Conservation (phyloP, 176 grass and related monocot species). For the Olyra latifolia region DNA sequence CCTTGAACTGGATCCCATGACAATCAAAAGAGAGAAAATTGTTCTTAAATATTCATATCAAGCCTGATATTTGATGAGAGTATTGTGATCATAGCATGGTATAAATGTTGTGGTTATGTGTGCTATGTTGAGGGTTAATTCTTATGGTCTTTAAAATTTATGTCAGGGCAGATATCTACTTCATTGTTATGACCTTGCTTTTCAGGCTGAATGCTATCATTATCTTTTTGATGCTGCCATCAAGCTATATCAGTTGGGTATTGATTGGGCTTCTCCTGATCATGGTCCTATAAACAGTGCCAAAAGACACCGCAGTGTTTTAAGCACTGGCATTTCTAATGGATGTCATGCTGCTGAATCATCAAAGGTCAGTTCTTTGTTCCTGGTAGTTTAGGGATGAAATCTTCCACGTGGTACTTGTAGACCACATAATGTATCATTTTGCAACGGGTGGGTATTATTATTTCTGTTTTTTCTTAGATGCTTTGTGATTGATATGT, state of each 20-base stretch:
- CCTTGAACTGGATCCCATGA: not conserved
- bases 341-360: slow-evolving; percentile 42
- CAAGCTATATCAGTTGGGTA: slow-evolving; percentile 83
- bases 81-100: not conserved
- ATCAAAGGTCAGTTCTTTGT: slow-evolving; percentile 62
- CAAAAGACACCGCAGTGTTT: slow-evolving; percentile 40
- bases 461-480: not conserved
- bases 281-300: slow-evolving; percentile 61
- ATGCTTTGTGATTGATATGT: slow-evolving; percentile 18
- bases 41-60: not conserved
- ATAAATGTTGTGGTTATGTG: not conserved
- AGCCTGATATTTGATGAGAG: not conserved
- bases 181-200: slow-evolving; percentile 22
- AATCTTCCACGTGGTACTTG: not conserved
- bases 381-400: slow-evolving; percentile 10
- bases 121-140: not conserved
- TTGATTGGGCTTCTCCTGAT: slow-evolving; percentile 78
- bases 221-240: slow-evolving; percentile 95
- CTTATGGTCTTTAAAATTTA: not conserved
- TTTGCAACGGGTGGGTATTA: not conserved
- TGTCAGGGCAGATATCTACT: not conserved
- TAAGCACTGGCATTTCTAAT: slow-evolving; percentile 41
- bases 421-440: not conserved
- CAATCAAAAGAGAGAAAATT: not conserved
- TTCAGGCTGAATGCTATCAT: slow-evolving; percentile 95